Conservation (phyloP, 768 basidiomycete genomes). For the Pisolithus albus region DNA sequence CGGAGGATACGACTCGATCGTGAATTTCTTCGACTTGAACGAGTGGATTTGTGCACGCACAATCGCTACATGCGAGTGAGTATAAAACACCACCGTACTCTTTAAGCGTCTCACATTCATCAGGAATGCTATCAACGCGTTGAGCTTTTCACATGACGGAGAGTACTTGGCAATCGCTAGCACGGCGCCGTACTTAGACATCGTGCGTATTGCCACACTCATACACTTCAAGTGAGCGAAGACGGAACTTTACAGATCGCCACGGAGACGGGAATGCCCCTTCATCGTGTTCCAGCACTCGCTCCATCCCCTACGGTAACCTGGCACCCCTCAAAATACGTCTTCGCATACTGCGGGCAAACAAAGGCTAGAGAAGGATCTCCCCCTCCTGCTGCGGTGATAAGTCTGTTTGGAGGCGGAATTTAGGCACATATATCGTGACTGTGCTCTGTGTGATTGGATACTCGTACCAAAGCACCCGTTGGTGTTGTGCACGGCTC, state of each 20-base stretch:
- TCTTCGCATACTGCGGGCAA: constrained; percentile 79
- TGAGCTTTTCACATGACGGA: constrained; percentile 79
- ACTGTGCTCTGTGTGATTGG: too few species aligned
- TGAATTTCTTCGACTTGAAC: constrained; percentile 72
- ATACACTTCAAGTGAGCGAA: constrained; percentile 1
- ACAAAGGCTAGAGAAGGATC: constrained; percentile 59
- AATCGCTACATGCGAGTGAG: constrained; percentile 76
- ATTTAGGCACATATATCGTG: constrained; percentile 10
- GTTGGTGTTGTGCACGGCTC: too few species aligned
- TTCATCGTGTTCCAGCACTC: constrained; percentile 71
- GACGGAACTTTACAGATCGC: constrained; percentile 51
- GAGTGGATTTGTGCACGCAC: constrained; percentile 78
- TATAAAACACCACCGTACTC: constrained; percentile 7
- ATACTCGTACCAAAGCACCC: too few species aligned
- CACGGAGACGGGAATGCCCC: constrained; percentile 64
- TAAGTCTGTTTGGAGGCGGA: constrained; percentile 65
- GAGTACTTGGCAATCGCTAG: constrained; percentile 77
- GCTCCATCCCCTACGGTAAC: constrained; percentile 68
- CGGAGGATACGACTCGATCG: constrained; percentile 75
- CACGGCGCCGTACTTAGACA: constrained; percentile 67
- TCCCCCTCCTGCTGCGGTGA: constrained; percentile 57
- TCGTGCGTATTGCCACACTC: constrained; percentile 39
- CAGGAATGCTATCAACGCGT: constrained; percentile 63
- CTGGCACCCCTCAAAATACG: constrained; percentile 79
- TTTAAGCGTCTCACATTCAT: constrained; percentile 1